phyloP scores from a whole-genome alignment of 2,329 filamentous ascomycete genomes.

The Xylariales sp. region DNA sequence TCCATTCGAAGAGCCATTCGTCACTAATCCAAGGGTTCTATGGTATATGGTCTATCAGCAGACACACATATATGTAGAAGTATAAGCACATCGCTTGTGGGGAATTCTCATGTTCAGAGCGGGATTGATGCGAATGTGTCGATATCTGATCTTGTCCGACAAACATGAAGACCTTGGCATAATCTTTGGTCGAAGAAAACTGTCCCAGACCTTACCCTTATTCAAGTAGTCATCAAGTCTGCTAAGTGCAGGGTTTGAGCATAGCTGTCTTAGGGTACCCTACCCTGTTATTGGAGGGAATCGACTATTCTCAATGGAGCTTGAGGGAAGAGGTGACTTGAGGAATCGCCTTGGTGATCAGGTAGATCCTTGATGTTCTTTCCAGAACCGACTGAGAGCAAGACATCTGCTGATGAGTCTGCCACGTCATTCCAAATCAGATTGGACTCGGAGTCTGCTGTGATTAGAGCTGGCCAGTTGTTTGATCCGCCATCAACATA shows the following conservation, averaged over 20 bases:
- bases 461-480: conserved; percentile 21
- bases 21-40: too few species aligned
- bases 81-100: too few species aligned
- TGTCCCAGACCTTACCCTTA: conserved; percentile 20
- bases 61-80: too few species aligned
- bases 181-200: conserved; percentile 17
- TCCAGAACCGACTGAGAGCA: conserved; percentile 25
- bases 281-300: too few species aligned
- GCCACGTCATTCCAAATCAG: conserved; percentile 23
- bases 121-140: conserved; percentile 23
- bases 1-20: too few species aligned
- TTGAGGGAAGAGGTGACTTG: too few species aligned
- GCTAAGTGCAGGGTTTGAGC: neutral
- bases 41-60: too few species aligned
- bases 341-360: too few species aligned
- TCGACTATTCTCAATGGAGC: too few species aligned
- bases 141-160: conserved; percentile 14
- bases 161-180: conserved; percentile 5
- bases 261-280: conserved; percentile 1
- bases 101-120: conserved; percentile 17
- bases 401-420: conserved; percentile 19
- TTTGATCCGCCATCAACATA: conserved; percentile 18
- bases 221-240: conserved; percentile 6
- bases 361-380: conserved; percentile 19
- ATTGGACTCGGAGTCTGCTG: conserved; percentile 22